These are phyloP conservation scores for Francoa sonchifolia DNA, from an alignment of 441 rosid species.

Conservation along the genomic window DNA sequence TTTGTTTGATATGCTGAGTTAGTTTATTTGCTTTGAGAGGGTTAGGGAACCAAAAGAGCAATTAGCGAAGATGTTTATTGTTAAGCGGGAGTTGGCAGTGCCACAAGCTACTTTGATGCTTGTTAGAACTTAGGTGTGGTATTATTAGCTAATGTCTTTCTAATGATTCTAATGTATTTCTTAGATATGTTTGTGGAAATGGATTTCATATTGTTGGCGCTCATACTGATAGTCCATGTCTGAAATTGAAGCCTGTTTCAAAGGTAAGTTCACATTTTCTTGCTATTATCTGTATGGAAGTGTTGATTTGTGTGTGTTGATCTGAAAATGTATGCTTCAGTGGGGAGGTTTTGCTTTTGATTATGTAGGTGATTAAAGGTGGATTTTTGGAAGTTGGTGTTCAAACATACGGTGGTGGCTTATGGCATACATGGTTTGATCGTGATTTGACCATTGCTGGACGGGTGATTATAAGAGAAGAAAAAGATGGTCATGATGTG, in stretches of 20 bases:
- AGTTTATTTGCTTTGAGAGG: too few species aligned
- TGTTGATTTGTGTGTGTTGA: neutral
- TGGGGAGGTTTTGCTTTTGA: slow-evolving; percentile 6
- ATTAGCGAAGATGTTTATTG: too few species aligned
- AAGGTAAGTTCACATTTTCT: slow-evolving; percentile 32
- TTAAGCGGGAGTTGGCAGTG: too few species aligned
- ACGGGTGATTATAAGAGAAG: slow-evolving; percentile 58
- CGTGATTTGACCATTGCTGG: slow-evolving; percentile 94
- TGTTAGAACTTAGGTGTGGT: too few species aligned
- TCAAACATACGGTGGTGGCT: slow-evolving; percentile 84
- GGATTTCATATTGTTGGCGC: slow-evolving; percentile 87
- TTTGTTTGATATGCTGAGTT: too few species aligned
- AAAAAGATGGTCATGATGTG: slow-evolving; percentile 37
- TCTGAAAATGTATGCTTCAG: neutral
- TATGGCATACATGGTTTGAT: slow-evolving; percentile 97
- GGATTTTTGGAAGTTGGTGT: slow-evolving; percentile 87
- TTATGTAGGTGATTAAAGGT: slow-evolving; percentile 52
- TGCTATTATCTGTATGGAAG: neutral
- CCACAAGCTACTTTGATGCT: too few species aligned
- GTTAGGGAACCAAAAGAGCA: too few species aligned
- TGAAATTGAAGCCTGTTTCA: slow-evolving; percentile 82
- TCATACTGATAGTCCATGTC: slow-evolving; percentile 94
- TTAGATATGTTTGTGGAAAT: slow-evolving; percentile 79
- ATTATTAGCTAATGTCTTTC: too few species aligned
- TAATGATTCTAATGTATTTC: too few species aligned